Percentiles rank a stretch among this genome's conserved stretches.
phyloP scores from a whole-genome alignment of 2,329 filamentous ascomycete species.

The Fusarium vanettenii region DNA sequence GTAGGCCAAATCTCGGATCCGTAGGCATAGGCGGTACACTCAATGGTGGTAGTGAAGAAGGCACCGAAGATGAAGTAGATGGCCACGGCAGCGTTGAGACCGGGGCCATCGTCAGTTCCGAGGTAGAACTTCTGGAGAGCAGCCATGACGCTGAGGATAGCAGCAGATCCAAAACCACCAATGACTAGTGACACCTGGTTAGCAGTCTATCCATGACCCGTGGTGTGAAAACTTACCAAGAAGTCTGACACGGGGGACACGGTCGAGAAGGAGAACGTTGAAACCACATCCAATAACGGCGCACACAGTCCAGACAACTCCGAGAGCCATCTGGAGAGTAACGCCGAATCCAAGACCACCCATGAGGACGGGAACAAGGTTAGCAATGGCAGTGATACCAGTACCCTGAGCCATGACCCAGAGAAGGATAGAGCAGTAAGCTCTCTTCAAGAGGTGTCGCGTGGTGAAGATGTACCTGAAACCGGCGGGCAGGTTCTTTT shows the following conservation, averaged over 20 bases:
- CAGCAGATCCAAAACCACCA: conserved; percentile 19
- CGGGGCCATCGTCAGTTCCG: conserved; percentile 10
- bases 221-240: conserved; percentile 9
- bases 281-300: conserved; percentile 24
- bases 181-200: neutral
- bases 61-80: conserved; percentile 27
- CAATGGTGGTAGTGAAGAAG: conserved; percentile 16
- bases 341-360: conserved; percentile 26
- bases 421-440: conserved; percentile 23
- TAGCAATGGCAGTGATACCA: conserved; percentile 26
- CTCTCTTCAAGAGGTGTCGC: conserved; percentile 13
- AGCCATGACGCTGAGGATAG: conserved; percentile 19
- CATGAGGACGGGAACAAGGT: conserved; percentile 23
- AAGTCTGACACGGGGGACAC: conserved; percentile 25
- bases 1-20: conserved; percentile 36
- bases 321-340: conserved; percentile 24
- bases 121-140: conserved; percentile 27
- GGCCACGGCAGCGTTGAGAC: conserved; percentile 25
- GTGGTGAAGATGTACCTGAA: conserved; percentile 30
- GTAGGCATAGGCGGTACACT: conserved; percentile 29
- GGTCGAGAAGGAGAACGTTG: conserved; percentile 25
- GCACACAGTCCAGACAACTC: conserved; percentile 28
- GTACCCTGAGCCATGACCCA: conserved; percentile 30
- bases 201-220: neutral
- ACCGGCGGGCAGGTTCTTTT: conserved; percentile 16